Evolutionary conservation across 2,329 filamentous ascomycete genomes (phyloP).

Genomic region (Verticillium nonalfalfae): DNA sequence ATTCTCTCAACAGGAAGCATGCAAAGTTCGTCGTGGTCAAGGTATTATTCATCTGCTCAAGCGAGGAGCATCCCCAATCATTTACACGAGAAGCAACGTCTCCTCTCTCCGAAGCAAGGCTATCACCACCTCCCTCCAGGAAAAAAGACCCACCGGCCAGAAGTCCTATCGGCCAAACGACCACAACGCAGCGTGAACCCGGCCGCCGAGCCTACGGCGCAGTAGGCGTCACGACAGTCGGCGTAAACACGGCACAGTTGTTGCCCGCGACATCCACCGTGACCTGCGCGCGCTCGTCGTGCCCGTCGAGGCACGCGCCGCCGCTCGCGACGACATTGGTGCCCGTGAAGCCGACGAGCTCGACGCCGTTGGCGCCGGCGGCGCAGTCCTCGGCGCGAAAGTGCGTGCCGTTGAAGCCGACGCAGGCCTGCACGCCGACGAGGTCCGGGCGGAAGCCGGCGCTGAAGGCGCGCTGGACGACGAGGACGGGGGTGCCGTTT

Average conservation of each 20-base stretch:
- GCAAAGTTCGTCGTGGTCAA: background rate
- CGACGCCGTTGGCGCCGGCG: conserved; percentile 7
- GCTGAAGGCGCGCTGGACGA: conserved; percentile 29
- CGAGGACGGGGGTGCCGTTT: conserved; percentile 22
- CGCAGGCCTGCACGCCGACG: conserved; percentile 26
- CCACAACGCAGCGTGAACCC: too few relatives aligned
- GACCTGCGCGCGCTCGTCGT: conserved; percentile 23
- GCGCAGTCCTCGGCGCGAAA: conserved; percentile 29
- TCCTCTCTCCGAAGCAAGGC: background rate
- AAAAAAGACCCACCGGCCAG: background rate
- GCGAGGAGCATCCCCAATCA: background rate
- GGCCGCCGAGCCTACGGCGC: conserved; percentile 1
- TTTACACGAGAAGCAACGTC: background rate
- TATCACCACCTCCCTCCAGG: background rate
- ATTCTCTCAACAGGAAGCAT: too few relatives aligned
- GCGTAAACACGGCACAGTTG: conserved; percentile 22
- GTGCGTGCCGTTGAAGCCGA: conserved; percentile 30
- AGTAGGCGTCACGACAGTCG: conserved; percentile 17
- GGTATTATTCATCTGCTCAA: background rate
- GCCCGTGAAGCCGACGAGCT: conserved; percentile 20
- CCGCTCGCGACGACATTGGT: conserved; percentile 18
- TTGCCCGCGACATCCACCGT: conserved; percentile 19
- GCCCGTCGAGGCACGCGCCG: conserved; percentile 26
- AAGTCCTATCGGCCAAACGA: too few relatives aligned
- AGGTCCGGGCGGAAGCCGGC: conserved; percentile 30